A percentile compares a stretch with the other conserved stretches of the same genome.
Evolutionary conservation across 164 flowering plant genomes (phyloP).

Genomic region (Litsea cubeba): DNA sequence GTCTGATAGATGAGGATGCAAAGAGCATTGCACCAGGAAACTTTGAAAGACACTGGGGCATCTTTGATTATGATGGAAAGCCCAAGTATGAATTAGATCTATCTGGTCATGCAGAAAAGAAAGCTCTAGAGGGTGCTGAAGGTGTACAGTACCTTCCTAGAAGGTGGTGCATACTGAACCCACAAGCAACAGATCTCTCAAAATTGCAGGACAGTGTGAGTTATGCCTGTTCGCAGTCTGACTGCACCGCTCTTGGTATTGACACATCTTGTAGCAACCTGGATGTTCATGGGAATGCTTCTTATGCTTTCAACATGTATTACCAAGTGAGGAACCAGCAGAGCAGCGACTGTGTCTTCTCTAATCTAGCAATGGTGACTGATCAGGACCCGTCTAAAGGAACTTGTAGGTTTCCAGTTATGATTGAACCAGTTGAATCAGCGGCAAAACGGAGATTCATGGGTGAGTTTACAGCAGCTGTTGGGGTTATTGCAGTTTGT

Average conservation of each 20-base stretch:
- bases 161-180: slow-evolving; percentile 62
- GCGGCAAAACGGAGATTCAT: background rate
- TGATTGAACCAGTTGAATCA: slow-evolving; percentile 36
- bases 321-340: slow-evolving; percentile 54
- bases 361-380: slow-evolving; percentile 48
- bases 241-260: slow-evolving; percentile 69
- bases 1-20: slow-evolving; percentile 69
- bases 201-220: slow-evolving; percentile 33
- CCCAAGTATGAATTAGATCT: slow-evolving; percentile 76
- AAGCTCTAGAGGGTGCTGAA: slow-evolving; percentile 45
- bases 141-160: slow-evolving; percentile 50
- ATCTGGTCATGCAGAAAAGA: slow-evolving; percentile 51
- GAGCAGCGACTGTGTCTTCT: slow-evolving; percentile 50
- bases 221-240: slow-evolving; percentile 65
- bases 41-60: slow-evolving; percentile 97
- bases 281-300: slow-evolving; percentile 49
- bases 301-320: slow-evolving; percentile 85
- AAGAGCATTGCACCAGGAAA: slow-evolving; percentile 79
- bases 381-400: slow-evolving; percentile 48
- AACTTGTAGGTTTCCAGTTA: slow-evolving; percentile 56
- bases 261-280: slow-evolving; percentile 66
- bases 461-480: background rate
- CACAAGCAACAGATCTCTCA: slow-evolving; percentile 21
- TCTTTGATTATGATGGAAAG: slow-evolving; percentile 69
- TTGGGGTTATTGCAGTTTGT: background rate